Base-by-base conservation (phyloP, 1,139 yeast species). In the Hyphopichia burtonii region DNA sequence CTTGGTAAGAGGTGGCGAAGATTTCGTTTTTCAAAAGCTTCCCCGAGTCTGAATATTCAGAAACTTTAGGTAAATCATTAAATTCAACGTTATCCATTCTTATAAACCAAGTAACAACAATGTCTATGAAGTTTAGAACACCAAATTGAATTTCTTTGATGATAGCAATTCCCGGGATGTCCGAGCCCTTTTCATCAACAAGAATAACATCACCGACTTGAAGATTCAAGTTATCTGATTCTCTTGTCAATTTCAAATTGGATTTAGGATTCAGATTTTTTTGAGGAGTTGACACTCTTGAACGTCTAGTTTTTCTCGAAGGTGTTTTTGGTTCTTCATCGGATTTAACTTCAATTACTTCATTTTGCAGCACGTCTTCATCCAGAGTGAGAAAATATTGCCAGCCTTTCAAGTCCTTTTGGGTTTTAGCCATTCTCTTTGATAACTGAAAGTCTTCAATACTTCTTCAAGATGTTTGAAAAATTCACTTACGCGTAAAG, bases 141-240 rank as follows among this genome's bases (percentile, higher is more conserved):
- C 77, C 80, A 45, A 71, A 66, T 31, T 51, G 43, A 20, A 77
- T 68, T 19, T 74, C 77, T 36, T 64, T 63, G 22, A 77, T 61
- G 14, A 75, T 48, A 1, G 66, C 78, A n/a, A 68, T 44, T 28
- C 61, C 68, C 1, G 63, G 42, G 6, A 46, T 41, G 41, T 44
- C 49, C 41, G 36, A 43, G 9, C 39, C 53, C 36, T 41, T 48
- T 34, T 54, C 55, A 31, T 55, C 52, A 1, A 69, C 61, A 4
- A 67, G 46, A 0, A 76, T 46, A 19, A 66, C 54, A 45, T 71
- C 77, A 1, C 82, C 81, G n/a, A 54, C 63, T 36, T 56, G 59
- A 16, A 76, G 41, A 41, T 60, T 66, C 20, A 72, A 48, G 3
- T 61, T 67, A 51, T 76, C 82, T 9, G 42, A 41, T 3, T 57